Percentiles rank a stretch among this genome's conserved stretches.
These are phyloP conservation scores for Kalmanozyma brasiliensis DNA, from an alignment of 1,284 basidiomycete genomes.

Conservation along the genomic window DNA sequence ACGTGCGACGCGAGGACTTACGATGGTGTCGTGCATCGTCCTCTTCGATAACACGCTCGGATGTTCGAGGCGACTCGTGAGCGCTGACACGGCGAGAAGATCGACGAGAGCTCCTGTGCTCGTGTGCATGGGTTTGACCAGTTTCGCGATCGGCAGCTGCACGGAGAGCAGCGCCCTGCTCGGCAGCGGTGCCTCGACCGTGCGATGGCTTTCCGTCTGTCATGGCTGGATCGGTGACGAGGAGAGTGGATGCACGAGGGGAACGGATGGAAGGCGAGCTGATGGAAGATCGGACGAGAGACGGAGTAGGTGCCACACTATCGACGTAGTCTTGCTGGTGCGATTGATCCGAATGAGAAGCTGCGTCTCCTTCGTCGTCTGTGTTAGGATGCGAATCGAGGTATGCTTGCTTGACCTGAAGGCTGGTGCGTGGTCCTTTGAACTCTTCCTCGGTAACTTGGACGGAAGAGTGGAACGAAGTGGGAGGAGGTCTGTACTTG, in stretches of 20 bases:
- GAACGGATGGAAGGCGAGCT: constrained; percentile 14
- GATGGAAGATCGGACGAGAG: constrained; percentile 30
- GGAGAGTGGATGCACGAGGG: neutral
- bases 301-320: constrained; percentile 24
- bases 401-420: constrained; percentile 48
- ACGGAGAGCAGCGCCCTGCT: constrained; percentile 52
- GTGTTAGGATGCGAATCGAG: constrained; percentile 46
- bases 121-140: constrained; percentile 6
- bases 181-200: constrained; percentile 45
- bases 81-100: constrained; percentile 23
- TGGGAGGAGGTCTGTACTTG: constrained; percentile 49
- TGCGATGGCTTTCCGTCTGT: constrained; percentile 26
- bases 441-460: constrained; percentile 46
- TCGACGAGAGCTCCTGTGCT: constrained; percentile 17
- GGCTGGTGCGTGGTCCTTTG: constrained; percentile 36
- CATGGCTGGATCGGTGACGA: constrained; percentile 9
- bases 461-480: constrained; percentile 43
- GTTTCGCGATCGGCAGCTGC: constrained; percentile 34
- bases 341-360: constrained; percentile 1
- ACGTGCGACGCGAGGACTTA: constrained; percentile 16
- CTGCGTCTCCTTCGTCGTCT: constrained; percentile 29
- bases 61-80: constrained; percentile 19
- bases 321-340: constrained; percentile 6
- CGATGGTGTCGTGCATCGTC: constrained; percentile 3
- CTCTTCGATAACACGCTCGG: constrained; percentile 13